These are phyloP conservation scores for Pyrrhoderma noxium DNA, from an alignment of 1,284 basidiomycete genomes.

Conservation along the genomic window DNA sequence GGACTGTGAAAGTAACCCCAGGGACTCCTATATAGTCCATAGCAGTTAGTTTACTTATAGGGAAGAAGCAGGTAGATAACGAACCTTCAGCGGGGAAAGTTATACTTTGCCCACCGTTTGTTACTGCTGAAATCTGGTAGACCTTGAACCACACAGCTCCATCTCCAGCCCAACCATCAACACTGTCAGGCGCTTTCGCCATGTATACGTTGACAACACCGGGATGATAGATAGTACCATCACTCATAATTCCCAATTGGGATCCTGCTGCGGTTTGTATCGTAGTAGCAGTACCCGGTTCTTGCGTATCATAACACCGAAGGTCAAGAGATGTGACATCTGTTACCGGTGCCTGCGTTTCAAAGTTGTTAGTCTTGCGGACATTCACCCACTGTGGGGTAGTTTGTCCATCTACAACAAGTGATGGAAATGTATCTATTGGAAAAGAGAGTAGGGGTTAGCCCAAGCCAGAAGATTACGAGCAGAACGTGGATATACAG, in stretches of 20 bases:
- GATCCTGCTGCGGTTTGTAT: slow-evolving; percentile 32
- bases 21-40: slow-evolving; percentile 17
- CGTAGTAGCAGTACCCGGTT: slow-evolving; percentile 29
- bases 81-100: slow-evolving; percentile 21
- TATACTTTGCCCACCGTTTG: slow-evolving; percentile 20
- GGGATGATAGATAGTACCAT: slow-evolving; percentile 34
- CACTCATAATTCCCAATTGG: slow-evolving; percentile 28
- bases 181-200: slow-evolving; percentile 32
- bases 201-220: slow-evolving; percentile 37
- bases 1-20: slow-evolving; percentile 25
- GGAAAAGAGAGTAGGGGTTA: background rate
- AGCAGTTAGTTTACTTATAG: background rate
- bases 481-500: slow-evolving; percentile 8
- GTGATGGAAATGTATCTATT: slow-evolving; percentile 36
- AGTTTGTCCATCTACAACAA: slow-evolving; percentile 31
- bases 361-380: slow-evolving; percentile 38
- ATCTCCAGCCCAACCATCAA: slow-evolving; percentile 30
- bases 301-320: slow-evolving; percentile 34
- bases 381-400: slow-evolving; percentile 36
- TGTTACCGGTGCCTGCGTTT: slow-evolving; percentile 32
- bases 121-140: slow-evolving; percentile 21
- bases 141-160: slow-evolving; percentile 37
- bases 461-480: background rate
- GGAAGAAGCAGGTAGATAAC: background rate
- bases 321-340: slow-evolving; percentile 33